Conservation (phyloP, 2,329 filamentous ascomycete genomes). For the Atkinsonella texensis region DNA sequence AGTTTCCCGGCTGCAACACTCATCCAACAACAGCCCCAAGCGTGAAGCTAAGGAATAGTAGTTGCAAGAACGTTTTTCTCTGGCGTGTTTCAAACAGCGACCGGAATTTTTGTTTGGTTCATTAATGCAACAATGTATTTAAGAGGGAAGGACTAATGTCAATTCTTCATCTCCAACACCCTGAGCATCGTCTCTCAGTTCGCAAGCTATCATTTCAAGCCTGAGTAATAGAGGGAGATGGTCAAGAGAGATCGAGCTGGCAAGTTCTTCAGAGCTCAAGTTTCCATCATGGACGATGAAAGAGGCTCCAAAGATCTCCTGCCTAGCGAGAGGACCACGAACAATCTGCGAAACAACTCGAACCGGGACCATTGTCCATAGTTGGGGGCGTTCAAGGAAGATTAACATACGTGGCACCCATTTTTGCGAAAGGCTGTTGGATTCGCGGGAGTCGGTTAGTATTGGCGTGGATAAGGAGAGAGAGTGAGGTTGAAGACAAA, state of each 20-base stretch:
- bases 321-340: slow-evolving; percentile 73
- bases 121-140: slow-evolving; percentile 58
- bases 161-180: slow-evolving; percentile 69
- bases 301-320: slow-evolving; percentile 15
- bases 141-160: slow-evolving; percentile 48
- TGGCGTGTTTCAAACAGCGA: slow-evolving; percentile 16
- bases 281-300: too few species aligned
- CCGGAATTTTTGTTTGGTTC: not conserved
- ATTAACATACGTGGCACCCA: slow-evolving; percentile 42
- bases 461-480: slow-evolving; percentile 20
- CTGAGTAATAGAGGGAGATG: slow-evolving; percentile 44
- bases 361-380: slow-evolving; percentile 32
- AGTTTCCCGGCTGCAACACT: slow-evolving; percentile 25
- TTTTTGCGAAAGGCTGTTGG: slow-evolving; percentile 28
- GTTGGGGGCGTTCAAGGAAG: slow-evolving; percentile 23
- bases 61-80: slow-evolving; percentile 17
- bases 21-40: slow-evolving; percentile 67
- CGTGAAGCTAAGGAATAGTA: slow-evolving; percentile 26
- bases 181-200: slow-evolving; percentile 48
- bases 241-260: slow-evolving; percentile 71
- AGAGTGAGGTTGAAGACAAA: not conserved
- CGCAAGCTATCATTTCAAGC: slow-evolving; percentile 33
- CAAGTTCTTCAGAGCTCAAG: slow-evolving; percentile 23
- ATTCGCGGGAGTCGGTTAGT: slow-evolving; percentile 24
- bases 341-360: slow-evolving; percentile 55